phyloP scores from a whole-genome alignment of 208 protist genomes.

The Leptomonas seymouri region DNA sequence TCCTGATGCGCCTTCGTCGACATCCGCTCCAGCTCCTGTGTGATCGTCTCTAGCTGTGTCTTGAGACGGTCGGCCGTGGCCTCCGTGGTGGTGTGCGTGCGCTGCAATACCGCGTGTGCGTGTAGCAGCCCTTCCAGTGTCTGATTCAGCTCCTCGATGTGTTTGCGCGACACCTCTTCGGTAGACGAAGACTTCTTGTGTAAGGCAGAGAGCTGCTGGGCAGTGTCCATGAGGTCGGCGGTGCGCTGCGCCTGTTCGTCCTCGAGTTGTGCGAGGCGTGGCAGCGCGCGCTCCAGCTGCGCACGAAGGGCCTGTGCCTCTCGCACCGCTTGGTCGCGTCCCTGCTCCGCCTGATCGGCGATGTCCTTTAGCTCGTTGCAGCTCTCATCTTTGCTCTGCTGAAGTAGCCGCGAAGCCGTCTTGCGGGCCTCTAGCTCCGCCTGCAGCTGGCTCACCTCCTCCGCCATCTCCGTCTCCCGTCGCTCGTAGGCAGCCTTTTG shows the following conservation, averaged over 20 bases:
- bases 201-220: constrained; percentile 57
- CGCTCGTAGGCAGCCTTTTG: constrained; percentile 49
- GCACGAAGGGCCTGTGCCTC: constrained; percentile 40
- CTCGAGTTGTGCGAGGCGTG: constrained; percentile 59
- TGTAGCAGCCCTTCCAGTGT: constrained; percentile 47
- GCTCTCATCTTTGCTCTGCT: constrained; percentile 31
- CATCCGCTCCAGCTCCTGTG: constrained; percentile 43
- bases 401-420: constrained; percentile 23
- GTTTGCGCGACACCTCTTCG: constrained; percentile 47
- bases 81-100: constrained; percentile 40
- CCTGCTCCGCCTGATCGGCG: constrained; percentile 29
- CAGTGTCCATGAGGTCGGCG: constrained; percentile 62
- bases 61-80: constrained; percentile 44
- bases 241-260: constrained; percentile 48
- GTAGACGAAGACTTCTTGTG: constrained; percentile 42
- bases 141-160: constrained; percentile 50
- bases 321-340: constrained; percentile 34
- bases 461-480: constrained; percentile 37
- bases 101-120: constrained; percentile 41
- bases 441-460: constrained; percentile 43
- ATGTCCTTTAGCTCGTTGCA: constrained; percentile 26
- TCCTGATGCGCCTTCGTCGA: constrained; percentile 26
- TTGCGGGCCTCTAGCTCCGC: constrained; percentile 36
- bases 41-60: constrained; percentile 29
- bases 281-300: constrained; percentile 50